These are phyloP conservation scores for Aspergillus japonicus DNA, from an alignment of 2,329 filamentous ascomycete genomes.

Conservation along the genomic window DNA sequence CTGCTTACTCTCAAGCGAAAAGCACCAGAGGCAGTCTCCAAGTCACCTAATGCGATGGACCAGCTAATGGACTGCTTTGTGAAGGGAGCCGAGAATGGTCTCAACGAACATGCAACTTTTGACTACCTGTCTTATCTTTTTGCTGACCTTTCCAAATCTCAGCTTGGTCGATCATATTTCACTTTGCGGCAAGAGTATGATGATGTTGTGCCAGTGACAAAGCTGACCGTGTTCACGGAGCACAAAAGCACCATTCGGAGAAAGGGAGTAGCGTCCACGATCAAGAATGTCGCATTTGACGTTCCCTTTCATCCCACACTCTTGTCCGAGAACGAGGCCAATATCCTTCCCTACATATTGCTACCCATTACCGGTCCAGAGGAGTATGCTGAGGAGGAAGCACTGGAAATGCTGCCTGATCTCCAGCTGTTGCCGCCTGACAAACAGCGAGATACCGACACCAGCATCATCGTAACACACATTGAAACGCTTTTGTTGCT, in stretches of 20 bases:
- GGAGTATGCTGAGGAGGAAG: constrained; percentile 84
- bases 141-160: constrained; percentile 83
- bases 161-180: constrained; percentile 73
- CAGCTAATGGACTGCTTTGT: constrained; percentile 96
- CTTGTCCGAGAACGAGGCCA: constrained; percentile 68
- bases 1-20: constrained; percentile 68
- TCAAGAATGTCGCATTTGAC: constrained; percentile 92
- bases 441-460: constrained; percentile 78
- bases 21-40: constrained; percentile 67
- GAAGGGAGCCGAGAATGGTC: constrained; percentile 76
- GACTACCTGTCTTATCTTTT: constrained; percentile 95
- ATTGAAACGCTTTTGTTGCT: constrained; percentile 83
- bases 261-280: constrained; percentile 90
- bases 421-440: constrained; percentile 85
- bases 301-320: constrained; percentile 69
- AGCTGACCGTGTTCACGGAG: constrained; percentile 92
- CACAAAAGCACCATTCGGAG: constrained; percentile 79
- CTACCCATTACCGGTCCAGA: constrained; percentile 85
- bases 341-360: constrained; percentile 84
- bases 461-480: constrained; percentile 77
- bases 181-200: constrained; percentile 73
- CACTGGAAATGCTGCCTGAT: constrained; percentile 81
- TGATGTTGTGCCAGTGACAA: constrained; percentile 80
- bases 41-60: constrained; percentile 73
- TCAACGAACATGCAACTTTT: constrained; percentile 82